Evolutionary conservation across 805 yeast species (phyloP), one percentile per base, ranked within the genome.

Genomic region (Wickerhamiella kazuoi): DNA sequence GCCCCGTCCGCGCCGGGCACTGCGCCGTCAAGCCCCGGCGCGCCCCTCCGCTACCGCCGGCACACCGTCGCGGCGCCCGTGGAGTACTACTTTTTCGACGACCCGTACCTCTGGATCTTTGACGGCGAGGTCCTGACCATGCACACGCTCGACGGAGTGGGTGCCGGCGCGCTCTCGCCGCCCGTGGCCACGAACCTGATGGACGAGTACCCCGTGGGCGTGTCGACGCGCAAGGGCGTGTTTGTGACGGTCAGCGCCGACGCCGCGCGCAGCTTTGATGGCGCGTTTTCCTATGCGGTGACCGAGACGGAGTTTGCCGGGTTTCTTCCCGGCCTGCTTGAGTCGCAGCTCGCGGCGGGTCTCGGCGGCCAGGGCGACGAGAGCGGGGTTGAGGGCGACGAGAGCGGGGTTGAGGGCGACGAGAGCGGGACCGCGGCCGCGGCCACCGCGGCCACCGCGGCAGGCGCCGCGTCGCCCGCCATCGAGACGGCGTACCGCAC

Each of bases 161-260:
- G 35, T 7, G 21, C 20, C 11, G 42, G 38, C 13, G 35, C 36
- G 7, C 34, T 39, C 17, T 26, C 38, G 26, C 28, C 38, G 4
- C 14, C 33, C 4, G 26, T 20, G 17, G 18, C 51, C 28, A 34
- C 42, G 7, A 49, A 57, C 3, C 61, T 41, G 41, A 50, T 64
- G n/a, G 68, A 65, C 23, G 58, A 67, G n/a, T 71, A 70, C 48
- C 76, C 76, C 0, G 52, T 71, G 18, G 63, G 70, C 3, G 55
- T 67, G 26, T 55, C 68, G 28, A 45, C 58, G n/a, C 61, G 59
- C 28, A 67, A 69, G 41, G 74, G 72, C 26, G 54, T 68, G 37
- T 53, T 70, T 6, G 57, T 67, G 38, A 71, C 74, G 4, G 51
- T 69, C n/a, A 74, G 70, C 39, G 52, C 68, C 8, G 72, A 68